Base-by-base conservation (phyloP, 2,329 filamentous ascomycete species). In the Penicillium occitanis region DNA sequence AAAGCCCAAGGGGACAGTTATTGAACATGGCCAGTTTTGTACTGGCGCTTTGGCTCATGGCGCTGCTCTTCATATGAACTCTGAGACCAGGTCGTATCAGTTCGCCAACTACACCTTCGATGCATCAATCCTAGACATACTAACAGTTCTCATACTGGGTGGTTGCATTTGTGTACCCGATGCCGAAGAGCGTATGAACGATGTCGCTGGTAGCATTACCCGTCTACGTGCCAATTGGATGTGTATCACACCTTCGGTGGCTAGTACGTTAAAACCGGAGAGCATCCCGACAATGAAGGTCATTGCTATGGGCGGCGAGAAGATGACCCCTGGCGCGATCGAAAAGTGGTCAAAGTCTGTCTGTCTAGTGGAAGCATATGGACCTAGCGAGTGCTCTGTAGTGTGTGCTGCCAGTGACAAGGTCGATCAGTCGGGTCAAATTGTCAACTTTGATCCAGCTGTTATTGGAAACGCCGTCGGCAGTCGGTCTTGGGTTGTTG, bases 141-240 rank as follows among this genome's bases (percentile, higher is more conserved):
- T 88, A 66, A 83, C 83, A 0, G 82, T 85, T 0, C 76, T 89
- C 2, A 78, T 84, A 8, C 76, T 82, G 30, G 88, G 88, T 22
- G 87, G 85, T 0, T 88, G 85, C 63, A 79, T 89, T 5, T 89
- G 87, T 66, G 78, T 89, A 0, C 86, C 87, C 0, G 81, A 82
- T 5, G 76, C 83, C 0, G 73, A 80, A 5, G 83, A 86, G 64
- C 76, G 83, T 17, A 73, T 83, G 40, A 80, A 82, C 63, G 81
- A 87, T 63, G 76, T 88, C 3, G 75, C 79, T 1, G 82, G 80
- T 1, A 81, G 80, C 25, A 66, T 66, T 8, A 55, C 35, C 10
- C 62, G 65, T 10, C 35, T 66, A 44, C 74, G 82, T 17, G 83
- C 83, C 35, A 85, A 81, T 58, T 83, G 81, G 79, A 83, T 82